phyloP scores from a whole-genome alignment of 1,139 yeast genomes.

The Protomyces lactucae-debilis region DNA sequence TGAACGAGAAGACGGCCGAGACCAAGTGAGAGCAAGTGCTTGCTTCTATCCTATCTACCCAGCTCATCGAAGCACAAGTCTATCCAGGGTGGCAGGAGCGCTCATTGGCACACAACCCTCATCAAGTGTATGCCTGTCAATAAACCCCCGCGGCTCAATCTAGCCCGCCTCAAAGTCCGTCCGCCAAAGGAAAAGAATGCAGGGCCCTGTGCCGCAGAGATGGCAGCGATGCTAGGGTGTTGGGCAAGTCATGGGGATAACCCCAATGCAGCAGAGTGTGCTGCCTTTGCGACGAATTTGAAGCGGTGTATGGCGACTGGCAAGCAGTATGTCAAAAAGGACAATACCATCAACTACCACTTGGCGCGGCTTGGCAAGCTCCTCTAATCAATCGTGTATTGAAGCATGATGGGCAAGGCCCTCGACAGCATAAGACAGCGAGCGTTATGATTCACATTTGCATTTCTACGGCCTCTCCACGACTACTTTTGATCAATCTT shows the following conservation, averaged over 20 bases:
- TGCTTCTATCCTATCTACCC: too few species aligned
- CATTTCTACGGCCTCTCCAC: background rate
- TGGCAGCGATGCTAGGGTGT: slow-evolving; percentile 31
- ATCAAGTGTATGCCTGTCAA: slow-evolving; percentile 1
- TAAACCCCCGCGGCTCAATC: slow-evolving; percentile 26
- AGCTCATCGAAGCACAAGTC: too few species aligned
- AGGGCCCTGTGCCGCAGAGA: slow-evolving; percentile 29
- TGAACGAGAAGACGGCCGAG: too few species aligned
- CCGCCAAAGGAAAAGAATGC: slow-evolving; percentile 26
- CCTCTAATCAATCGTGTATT: background rate
- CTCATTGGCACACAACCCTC: too few species aligned
- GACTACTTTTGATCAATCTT: slow-evolving; percentile 51
- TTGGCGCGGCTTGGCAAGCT: slow-evolving; percentile 29
- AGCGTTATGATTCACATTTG: background rate
- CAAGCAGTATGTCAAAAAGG: slow-evolving; percentile 18
- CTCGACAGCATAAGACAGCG: slow-evolving; percentile 4
- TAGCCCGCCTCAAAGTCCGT: slow-evolving; percentile 22
- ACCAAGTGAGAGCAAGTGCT: too few species aligned
- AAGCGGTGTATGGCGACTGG: slow-evolving; percentile 28
- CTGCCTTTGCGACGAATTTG: slow-evolving; percentile 24
- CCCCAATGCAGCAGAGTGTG: slow-evolving; percentile 27
- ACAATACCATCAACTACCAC: slow-evolving; percentile 29
- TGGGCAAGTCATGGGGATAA: slow-evolving; percentile 29
- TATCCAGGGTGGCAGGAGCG: too few species aligned
- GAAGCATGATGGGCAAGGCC: slow-evolving; percentile 19